Evolutionary conservation across 192 early-diverging fungal species (phyloP).

Genomic region (Paraglomus brasilianum): DNA sequence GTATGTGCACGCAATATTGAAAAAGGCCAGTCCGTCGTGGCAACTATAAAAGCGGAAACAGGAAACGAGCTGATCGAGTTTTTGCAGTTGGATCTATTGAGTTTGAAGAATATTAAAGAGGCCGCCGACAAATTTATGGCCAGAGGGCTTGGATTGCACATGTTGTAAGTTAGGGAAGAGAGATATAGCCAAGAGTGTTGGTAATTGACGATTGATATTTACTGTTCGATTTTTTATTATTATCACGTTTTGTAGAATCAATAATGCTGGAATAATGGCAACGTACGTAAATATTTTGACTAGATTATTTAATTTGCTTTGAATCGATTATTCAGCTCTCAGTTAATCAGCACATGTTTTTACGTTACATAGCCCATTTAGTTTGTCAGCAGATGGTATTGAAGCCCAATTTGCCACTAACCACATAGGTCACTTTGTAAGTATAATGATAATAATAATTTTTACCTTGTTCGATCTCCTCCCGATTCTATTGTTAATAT

Average conservation of each 20-base stretch:
- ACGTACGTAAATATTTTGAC: too few relatives aligned
- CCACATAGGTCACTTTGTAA: conserved; percentile 43
- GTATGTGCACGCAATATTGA: conserved; percentile 30
- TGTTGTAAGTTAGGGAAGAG: conserved; percentile 33
- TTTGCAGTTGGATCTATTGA: conserved; percentile 35
- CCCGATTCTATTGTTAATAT: background rate
- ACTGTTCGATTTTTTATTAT: too few relatives aligned
- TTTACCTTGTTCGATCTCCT: background rate
- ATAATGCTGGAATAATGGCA: conserved; percentile 41
- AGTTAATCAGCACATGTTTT: too few relatives aligned
- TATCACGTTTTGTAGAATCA: conserved; percentile 24
- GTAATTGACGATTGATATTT: too few relatives aligned
- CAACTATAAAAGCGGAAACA: conserved; percentile 36
- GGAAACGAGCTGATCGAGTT: conserved; percentile 38
- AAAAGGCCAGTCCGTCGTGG: conserved; percentile 29
- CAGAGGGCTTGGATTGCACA: conserved; percentile 44
- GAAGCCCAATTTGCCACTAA: conserved; percentile 50
- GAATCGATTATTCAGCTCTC: background rate
- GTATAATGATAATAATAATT: background rate
- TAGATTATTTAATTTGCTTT: background rate
- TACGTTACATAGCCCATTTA: conserved; percentile 30
- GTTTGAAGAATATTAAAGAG: conserved; percentile 15
- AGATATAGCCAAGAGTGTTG: too few relatives aligned
- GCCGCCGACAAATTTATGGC: conserved; percentile 38
- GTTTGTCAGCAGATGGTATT: conserved; percentile 41